phyloP scores from a whole-genome alignment of 768 basidiomycete genomes.

The Brasilioporus rufonigricans region DNA sequence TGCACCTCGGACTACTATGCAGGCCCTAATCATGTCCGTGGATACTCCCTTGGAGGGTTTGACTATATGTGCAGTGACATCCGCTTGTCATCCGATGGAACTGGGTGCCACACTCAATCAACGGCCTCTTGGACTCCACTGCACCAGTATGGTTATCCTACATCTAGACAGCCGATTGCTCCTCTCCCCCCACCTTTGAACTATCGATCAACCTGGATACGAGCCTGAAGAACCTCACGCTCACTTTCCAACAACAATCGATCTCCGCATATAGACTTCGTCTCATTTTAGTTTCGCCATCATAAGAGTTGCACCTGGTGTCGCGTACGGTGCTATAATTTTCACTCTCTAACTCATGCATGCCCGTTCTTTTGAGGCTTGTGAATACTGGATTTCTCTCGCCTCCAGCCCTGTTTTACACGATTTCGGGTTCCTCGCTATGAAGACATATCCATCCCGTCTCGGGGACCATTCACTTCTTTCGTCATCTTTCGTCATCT shows the following conservation, averaged over 20 bases:
- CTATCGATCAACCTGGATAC: conserved; percentile 51
- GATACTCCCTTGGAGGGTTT: conserved; percentile 58
- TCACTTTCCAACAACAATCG: conserved; percentile 6
- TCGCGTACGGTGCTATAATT: conserved; percentile 36
- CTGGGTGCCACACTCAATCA: conserved; percentile 35
- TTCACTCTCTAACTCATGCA: conserved; percentile 39
- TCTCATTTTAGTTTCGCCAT: conserved; percentile 22
- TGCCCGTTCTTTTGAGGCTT: conserved; percentile 32
- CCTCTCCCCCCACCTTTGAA: conserved; percentile 41
- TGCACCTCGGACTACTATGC: conserved; percentile 50
- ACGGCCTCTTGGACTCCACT: conserved; percentile 44
- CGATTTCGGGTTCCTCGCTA: conserved; percentile 27
- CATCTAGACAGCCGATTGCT: conserved; percentile 42
- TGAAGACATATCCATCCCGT: conserved; percentile 69
- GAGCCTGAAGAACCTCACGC: conserved; percentile 35
- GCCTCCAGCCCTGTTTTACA: conserved; percentile 24
- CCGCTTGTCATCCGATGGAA: conserved; percentile 43
- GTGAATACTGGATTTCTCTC: conserved; percentile 37
- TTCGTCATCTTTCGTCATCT: conserved; percentile 29
- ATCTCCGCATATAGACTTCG: conserved; percentile 27
- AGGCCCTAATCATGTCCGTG: conserved; percentile 50
- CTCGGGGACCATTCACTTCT: conserved; percentile 41
- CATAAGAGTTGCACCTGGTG: conserved; percentile 31
- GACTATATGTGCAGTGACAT: conserved; percentile 51
- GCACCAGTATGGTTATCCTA: conserved; percentile 40